phyloP scores from a whole-genome alignment of 345 rosid genomes.

The Limnanthes douglasii region DNA sequence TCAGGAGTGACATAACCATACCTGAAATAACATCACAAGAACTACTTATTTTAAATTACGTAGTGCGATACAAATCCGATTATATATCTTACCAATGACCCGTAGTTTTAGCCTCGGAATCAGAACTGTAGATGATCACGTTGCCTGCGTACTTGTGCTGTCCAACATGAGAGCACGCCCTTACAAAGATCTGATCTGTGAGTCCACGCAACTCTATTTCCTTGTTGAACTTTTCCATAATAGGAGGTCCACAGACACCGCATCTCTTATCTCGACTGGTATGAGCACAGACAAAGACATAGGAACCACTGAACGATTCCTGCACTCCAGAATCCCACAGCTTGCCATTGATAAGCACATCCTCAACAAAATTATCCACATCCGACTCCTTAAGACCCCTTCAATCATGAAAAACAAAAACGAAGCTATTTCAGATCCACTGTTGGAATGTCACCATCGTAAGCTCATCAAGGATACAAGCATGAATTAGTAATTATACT shows the following conservation, averaged over 20 bases:
- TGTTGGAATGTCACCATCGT: no score
- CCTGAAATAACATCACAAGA: slow-evolving; percentile 27
- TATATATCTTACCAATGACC: slow-evolving; percentile 64
- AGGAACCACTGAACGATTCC: slow-evolving; percentile 47
- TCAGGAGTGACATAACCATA: slow-evolving; percentile 92
- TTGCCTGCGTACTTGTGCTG: slow-evolving; percentile 99
- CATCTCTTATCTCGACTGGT: slow-evolving; percentile 85
- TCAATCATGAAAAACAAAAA: not conserved
- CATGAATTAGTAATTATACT: no score
- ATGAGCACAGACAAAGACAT: slow-evolving; percentile 88
- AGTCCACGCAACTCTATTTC: slow-evolving; percentile 56
- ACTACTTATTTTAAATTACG: not conserved
- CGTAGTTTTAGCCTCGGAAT: slow-evolving; percentile 35
- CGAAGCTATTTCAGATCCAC: not conserved
- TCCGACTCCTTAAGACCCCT: slow-evolving; percentile 58
- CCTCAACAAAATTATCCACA: slow-evolving; percentile 69
- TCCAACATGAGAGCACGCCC: slow-evolving; percentile 83
- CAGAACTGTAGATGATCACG: slow-evolving; percentile 55
- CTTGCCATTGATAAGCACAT: slow-evolving; percentile 69
- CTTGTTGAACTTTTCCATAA: slow-evolving; percentile 53
- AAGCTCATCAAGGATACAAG: no score
- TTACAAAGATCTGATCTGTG: slow-evolving; percentile 39
- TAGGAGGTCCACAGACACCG: slow-evolving; percentile 91
- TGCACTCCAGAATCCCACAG: slow-evolving; percentile 57
- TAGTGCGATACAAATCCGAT: not conserved